Conservation (phyloP, 1,284 basidiomycete genomes). For the Anthracocystis setariae region DNA sequence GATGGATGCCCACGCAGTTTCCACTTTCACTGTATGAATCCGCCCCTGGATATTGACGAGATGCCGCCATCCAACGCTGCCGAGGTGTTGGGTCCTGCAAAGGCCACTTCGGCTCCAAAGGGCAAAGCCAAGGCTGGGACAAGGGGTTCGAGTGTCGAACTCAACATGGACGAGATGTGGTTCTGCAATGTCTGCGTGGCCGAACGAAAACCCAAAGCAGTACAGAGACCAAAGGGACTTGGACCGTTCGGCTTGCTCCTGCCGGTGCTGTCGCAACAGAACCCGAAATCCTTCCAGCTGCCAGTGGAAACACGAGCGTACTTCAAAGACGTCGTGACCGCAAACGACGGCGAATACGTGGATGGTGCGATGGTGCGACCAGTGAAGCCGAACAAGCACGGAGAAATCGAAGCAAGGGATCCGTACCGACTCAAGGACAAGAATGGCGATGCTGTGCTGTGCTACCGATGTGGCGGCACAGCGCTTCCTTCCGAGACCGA, state of each 20-base stretch:
- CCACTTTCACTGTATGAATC: conserved; percentile 94
- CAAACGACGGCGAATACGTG: conserved; percentile 70
- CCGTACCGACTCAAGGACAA: conserved; percentile 85
- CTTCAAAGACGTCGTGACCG: conserved; percentile 76
- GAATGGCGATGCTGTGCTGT: conserved; percentile 82
- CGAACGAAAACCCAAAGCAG: conserved; percentile 45
- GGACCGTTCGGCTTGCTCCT: conserved; percentile 73
- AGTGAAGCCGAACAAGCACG: conserved; percentile 75
- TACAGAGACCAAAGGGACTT: conserved; percentile 46
- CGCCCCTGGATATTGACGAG: conserved; percentile 88
- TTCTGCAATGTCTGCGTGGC: conserved; percentile 82
- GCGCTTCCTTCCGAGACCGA: conserved; percentile 71
- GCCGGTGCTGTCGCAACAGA: conserved; percentile 74
- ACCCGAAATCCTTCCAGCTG: conserved; percentile 85
- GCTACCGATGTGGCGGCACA: conserved; percentile 86
- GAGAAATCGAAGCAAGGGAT: conserved; percentile 89
- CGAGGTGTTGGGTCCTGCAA: conserved; percentile 36
- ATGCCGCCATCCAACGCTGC: conserved; percentile 70
- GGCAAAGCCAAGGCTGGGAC: conserved; percentile 35
- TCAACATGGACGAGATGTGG: conserved; percentile 80
- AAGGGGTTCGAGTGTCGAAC: conserved; percentile 7
- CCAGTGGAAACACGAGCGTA: conserved; percentile 86
- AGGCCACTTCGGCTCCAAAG: conserved; percentile 19
- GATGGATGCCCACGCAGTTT: conserved; percentile 96
- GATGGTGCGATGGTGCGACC: conserved; percentile 73